phyloP scores from a whole-genome alignment of 2,329 filamentous ascomycete genomes.

The Apiospora pterosperma region DNA sequence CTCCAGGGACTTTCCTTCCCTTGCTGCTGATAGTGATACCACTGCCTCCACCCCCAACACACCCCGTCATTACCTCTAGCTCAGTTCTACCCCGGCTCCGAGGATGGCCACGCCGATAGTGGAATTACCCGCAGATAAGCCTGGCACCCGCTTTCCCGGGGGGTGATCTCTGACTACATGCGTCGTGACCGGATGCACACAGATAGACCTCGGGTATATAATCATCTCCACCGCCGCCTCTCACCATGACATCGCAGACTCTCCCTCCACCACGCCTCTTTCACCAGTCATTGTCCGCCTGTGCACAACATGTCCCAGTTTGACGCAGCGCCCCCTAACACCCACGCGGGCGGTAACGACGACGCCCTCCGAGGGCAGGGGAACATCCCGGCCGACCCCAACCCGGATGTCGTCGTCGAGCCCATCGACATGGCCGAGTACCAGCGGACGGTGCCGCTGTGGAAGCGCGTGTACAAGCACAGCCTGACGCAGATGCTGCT shows the following conservation, averaged over 20 bases:
- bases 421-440: conserved; percentile 33
- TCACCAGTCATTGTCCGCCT: no score
- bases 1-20: background rate
- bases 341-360: conserved; percentile 19
- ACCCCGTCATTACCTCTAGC: background rate
- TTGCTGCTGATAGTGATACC: background rate
- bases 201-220: background rate
- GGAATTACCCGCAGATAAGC: background rate
- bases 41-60: background rate
- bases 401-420: conserved; percentile 14
- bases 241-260: background rate
- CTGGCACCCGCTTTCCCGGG: background rate
- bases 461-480: conserved; percentile 42
- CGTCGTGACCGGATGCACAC: background rate
- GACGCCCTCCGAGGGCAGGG: conserved; percentile 17
- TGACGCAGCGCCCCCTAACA: conserved; percentile 21
- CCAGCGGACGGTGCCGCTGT: conserved; percentile 27
- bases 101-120: background rate
- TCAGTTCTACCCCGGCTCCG: background rate
- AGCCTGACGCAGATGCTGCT: conserved; percentile 47
- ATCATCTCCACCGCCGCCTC: background rate
- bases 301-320: conserved; percentile 20
- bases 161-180: background rate
- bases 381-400: conserved; percentile 14
- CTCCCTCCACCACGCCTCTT: background rate